Conservation (phyloP, 2,329 filamentous ascomycete genomes). For the Stagonosporopsis cucurbitacearum region DNA sequence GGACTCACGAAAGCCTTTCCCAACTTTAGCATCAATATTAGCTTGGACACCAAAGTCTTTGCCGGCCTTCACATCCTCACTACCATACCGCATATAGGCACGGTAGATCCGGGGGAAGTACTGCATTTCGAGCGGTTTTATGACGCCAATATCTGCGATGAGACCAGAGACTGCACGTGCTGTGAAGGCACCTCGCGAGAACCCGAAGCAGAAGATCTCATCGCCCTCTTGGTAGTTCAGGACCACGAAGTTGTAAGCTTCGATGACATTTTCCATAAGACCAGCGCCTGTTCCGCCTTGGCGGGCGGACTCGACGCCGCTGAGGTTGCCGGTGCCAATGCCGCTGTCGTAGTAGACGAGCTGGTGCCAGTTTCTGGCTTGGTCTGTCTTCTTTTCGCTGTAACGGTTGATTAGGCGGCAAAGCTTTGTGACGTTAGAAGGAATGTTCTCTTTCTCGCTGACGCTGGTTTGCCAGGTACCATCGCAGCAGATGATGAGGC, state of each 20-base stretch:
- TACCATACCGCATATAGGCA: conserved; percentile 32
- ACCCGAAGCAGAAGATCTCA: conserved; percentile 57
- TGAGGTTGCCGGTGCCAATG: conserved; percentile 43
- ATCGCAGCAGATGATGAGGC: conserved; percentile 47
- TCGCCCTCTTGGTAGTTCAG: conserved; percentile 59
- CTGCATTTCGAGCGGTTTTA: conserved; percentile 53
- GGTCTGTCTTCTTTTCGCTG: conserved; percentile 33
- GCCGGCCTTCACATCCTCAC: neutral
- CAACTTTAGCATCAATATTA: neutral
- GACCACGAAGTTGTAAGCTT: conserved; percentile 59
- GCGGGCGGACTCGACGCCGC: conserved; percentile 30
- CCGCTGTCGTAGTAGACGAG: conserved; percentile 48
- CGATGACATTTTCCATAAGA: conserved; percentile 56
- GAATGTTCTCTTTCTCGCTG: conserved; percentile 38
- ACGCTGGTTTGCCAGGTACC: conserved; percentile 48
- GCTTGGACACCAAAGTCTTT: neutral
- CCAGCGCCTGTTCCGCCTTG: conserved; percentile 54
- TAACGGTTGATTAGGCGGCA: conserved; percentile 41
- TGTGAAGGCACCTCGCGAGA: conserved; percentile 56
- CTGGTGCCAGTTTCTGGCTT: conserved; percentile 41
- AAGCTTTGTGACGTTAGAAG: conserved; percentile 47
- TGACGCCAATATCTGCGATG: conserved; percentile 55
- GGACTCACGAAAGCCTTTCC: conserved; percentile 30
- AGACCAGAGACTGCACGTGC: conserved; percentile 53
- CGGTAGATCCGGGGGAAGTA: conserved; percentile 54